Conservation (phyloP, 2,329 filamentous ascomycete species). For the Orbilia quercus region DNA sequence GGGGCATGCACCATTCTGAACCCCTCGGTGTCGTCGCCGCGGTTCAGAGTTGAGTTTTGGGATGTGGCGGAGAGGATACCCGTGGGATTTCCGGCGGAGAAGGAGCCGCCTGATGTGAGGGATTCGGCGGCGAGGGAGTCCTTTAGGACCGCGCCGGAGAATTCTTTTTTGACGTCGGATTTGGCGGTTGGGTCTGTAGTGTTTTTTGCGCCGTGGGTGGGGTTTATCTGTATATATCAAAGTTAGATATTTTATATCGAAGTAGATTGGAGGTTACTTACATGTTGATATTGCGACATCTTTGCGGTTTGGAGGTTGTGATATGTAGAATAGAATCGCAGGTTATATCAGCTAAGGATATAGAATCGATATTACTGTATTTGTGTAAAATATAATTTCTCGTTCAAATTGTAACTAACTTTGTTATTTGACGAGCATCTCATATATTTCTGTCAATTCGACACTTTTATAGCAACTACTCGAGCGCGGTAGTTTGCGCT, state of each 20-base stretch:
- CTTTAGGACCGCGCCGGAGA: constrained; percentile 55
- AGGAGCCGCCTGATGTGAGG: constrained; percentile 48
- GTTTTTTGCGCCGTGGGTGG: constrained; percentile 57
- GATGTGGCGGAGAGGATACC: constrained; percentile 49
- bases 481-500: neutral
- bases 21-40: constrained; percentile 47
- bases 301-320: neutral
- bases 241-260: no score
- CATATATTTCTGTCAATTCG: no score
- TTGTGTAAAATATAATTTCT: neutral
- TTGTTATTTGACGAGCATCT: no score
- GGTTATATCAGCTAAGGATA: no score
- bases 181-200: constrained; percentile 41
- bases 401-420: no score
- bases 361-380: no score
- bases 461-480: no score
- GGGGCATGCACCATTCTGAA: constrained; percentile 35
- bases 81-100: constrained; percentile 56
- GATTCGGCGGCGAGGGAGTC: constrained; percentile 59
- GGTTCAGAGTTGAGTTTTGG: constrained; percentile 45
- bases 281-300: constrained; percentile 42
- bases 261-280: neutral
- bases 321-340: no score
- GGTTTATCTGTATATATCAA: constrained; percentile 56
- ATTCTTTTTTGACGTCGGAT: constrained; percentile 54